These are phyloP conservation scores for Fusarium liriodendri DNA, from an alignment of 2,329 filamentous ascomycete genomes.

Conservation along the genomic window DNA sequence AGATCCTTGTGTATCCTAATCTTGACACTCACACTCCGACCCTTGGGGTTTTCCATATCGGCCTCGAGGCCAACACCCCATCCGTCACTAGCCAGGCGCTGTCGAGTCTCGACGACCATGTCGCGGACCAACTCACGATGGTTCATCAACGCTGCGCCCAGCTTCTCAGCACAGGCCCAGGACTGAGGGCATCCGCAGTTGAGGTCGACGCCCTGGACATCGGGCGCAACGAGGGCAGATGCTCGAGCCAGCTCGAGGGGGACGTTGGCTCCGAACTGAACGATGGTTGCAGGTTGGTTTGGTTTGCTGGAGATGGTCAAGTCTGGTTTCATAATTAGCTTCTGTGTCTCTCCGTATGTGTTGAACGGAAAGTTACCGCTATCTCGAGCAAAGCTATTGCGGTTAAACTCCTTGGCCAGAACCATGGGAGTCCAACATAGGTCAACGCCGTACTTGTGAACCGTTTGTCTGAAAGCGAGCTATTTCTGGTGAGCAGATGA, in stretches of 20 bases:
- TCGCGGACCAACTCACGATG: constrained; percentile 72
- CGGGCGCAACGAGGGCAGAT: constrained; percentile 70
- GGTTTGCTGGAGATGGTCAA: constrained; percentile 68
- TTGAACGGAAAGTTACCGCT: constrained; percentile 57
- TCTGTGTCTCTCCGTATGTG: background rate
- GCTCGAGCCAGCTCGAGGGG: constrained; percentile 72
- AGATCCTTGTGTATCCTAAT: constrained; percentile 76
- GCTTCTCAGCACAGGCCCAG: constrained; percentile 75
- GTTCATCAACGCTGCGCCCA: constrained; percentile 78
- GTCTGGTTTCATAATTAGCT: constrained; percentile 52
- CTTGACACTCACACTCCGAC: constrained; percentile 75
- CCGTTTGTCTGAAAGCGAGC: constrained; percentile 77
- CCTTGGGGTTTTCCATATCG: constrained; percentile 56
- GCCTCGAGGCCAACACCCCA: constrained; percentile 61
- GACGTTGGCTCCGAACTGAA: constrained; percentile 74
- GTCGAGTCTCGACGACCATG: constrained; percentile 70
- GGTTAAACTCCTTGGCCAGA: constrained; percentile 75
- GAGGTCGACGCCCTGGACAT: constrained; percentile 73
- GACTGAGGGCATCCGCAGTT: constrained; percentile 81
- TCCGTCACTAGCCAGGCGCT: constrained; percentile 62
- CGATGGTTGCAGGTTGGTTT: constrained; percentile 69
- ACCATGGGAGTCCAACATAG: constrained; percentile 80
- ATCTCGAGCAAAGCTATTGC: constrained; percentile 68
- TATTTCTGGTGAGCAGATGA: constrained; percentile 45
- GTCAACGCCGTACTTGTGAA: constrained; percentile 72